phyloP scores from a whole-genome alignment of 768 basidiomycete genomes.

The Auricularia sp. region DNA sequence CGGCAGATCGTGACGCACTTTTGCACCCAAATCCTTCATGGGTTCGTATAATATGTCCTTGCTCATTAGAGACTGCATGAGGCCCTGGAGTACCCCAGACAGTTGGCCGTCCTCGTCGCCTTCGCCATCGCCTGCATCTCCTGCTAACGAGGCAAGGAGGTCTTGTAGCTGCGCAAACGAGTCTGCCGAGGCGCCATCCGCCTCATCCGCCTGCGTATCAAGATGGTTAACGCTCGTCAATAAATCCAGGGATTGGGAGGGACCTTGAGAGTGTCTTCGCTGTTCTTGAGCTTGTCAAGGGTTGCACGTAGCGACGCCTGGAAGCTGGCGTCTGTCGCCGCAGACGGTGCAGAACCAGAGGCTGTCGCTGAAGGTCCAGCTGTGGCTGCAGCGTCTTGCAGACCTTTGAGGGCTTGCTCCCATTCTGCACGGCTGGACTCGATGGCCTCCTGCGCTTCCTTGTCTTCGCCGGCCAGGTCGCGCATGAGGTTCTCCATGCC shows the following conservation, averaged over 20 bases:
- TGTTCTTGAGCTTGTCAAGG: slow-evolving; percentile 63
- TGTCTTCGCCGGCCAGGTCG: slow-evolving; percentile 19
- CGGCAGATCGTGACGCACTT: slow-evolving; percentile 31
- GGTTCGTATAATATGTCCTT: slow-evolving; percentile 83
- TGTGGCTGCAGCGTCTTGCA: slow-evolving; percentile 10
- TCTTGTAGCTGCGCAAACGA: slow-evolving; percentile 8
- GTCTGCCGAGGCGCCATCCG: slow-evolving; percentile 23
- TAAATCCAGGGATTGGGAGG: background rate
- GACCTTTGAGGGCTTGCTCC: slow-evolving; percentile 30
- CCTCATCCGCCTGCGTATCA: slow-evolving; percentile 5
- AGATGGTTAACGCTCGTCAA: background rate
- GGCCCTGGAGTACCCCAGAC: slow-evolving; percentile 59
- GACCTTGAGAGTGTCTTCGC: slow-evolving; percentile 47
- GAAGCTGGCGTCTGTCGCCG: slow-evolving; percentile 34
- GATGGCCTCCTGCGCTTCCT: slow-evolving; percentile 17
- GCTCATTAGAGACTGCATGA: slow-evolving; percentile 75
- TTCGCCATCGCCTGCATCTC: slow-evolving; percentile 14
- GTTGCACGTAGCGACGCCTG: slow-evolving; percentile 61
- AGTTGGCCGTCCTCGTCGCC: slow-evolving; percentile 40
- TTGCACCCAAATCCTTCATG: slow-evolving; percentile 64
- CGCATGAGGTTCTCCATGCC: slow-evolving; percentile 37
- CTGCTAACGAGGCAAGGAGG: slow-evolving; percentile 35
- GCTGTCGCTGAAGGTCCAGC: background rate
- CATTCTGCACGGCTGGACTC: slow-evolving; percentile 14
- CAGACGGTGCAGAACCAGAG: slow-evolving; percentile 5